Conservation (phyloP, 106 monocot species). For the Dioscorea zingiberensis region DNA sequence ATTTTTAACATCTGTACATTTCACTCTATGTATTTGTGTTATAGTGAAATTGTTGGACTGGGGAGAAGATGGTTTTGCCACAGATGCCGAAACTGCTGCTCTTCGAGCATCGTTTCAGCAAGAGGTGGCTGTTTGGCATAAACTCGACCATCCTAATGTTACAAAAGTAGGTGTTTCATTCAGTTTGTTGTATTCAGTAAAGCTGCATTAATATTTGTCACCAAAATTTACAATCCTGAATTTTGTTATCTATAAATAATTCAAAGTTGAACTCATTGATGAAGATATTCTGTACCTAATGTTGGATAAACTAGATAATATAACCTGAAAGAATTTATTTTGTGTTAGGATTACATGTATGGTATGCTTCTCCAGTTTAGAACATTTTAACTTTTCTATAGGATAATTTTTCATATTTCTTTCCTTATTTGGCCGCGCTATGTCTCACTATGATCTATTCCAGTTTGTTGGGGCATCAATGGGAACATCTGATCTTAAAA, state of each 20-base stretch:
- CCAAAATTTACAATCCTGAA: too few relatives aligned
- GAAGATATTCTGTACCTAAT: too few relatives aligned
- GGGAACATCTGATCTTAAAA: slow-evolving; percentile 64
- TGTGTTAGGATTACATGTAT: too few relatives aligned
- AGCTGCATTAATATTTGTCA: too few relatives aligned
- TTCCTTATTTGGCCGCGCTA: background rate
- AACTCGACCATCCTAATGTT: slow-evolving; percentile 72
- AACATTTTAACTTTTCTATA: background rate
- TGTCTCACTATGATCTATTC: background rate
- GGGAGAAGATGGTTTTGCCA: slow-evolving; percentile 47
- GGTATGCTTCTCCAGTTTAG: background rate
- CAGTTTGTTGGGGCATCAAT: slow-evolving; percentile 89
- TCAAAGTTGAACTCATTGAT: too few relatives aligned
- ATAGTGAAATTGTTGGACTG: slow-evolving; percentile 63
- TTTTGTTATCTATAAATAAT: too few relatives aligned
- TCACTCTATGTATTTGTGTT: background rate
- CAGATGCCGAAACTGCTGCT: slow-evolving; percentile 36
- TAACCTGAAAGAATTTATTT: too few relatives aligned
- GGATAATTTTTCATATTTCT: background rate
- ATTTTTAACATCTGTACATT: too few relatives aligned
- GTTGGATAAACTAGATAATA: too few relatives aligned
- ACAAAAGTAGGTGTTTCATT: slow-evolving; percentile 37
- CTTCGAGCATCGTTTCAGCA: slow-evolving; percentile 54
- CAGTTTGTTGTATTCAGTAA: background rate
- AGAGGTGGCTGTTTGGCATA: slow-evolving; percentile 76